Evolutionary conservation across 345 rosid genomes (phyloP).

Genomic region (Conringia planisiliqua): DNA sequence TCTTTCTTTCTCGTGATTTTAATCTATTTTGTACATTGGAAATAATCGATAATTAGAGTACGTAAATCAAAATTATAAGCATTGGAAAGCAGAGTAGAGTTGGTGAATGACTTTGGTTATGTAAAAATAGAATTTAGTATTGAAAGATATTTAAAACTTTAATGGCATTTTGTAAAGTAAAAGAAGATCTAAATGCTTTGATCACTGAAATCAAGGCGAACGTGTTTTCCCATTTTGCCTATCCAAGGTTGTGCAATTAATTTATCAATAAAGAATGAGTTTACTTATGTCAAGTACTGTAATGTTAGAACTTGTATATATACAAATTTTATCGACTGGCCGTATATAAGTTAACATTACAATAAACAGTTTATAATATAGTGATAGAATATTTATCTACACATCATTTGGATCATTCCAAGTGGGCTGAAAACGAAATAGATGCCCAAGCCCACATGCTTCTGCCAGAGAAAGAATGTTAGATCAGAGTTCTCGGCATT

Average conservation of each 20-base stretch:
- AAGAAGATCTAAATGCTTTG: neutral
- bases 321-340: neutral
- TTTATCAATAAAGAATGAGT: neutral
- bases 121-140: conserved; percentile 4
- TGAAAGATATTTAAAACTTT: neutral
- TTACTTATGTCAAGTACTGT: neutral
- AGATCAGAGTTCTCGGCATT: neutral
- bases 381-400: neutral
- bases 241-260: neutral
- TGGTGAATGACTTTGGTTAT: neutral
- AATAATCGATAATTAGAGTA: neutral
- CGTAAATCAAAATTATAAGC: neutral
- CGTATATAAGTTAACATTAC: neutral
- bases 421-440: neutral
- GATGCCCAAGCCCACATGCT: neutral
- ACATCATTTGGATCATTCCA: neutral
- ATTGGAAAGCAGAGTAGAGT: conserved; percentile 6
- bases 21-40: neutral
- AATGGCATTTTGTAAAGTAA: neutral
- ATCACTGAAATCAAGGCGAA: conserved; percentile 28
- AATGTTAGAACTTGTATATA: too few species aligned
- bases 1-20: neutral
- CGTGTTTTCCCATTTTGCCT: conserved; percentile 10
- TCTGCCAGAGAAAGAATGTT: neutral
- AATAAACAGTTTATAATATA: neutral